Evolutionary conservation across 805 yeast species (phyloP), one percentile per base, ranked within the genome.

Genomic region (Henningerozyma blattae): DNA sequence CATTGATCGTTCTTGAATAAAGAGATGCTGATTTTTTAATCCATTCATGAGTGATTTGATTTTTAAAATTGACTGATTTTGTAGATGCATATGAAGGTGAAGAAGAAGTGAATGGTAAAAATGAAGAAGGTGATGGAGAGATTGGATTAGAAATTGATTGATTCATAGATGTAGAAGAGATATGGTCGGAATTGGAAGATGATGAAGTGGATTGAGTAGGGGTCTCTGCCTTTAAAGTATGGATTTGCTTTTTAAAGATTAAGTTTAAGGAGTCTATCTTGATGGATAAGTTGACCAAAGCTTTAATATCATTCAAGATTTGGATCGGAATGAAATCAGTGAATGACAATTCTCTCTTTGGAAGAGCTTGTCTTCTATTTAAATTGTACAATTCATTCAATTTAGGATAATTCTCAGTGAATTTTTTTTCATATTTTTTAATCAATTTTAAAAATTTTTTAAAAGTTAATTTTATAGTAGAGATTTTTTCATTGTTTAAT

Each of bases 1-100:
- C 46, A 2, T 48, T 48, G 3, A 74, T 27, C 10, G 40, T 42
- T 20, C 50, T 42, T 36, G 54, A 43, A 46, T 54, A 59, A 29
- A 35, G 56, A 26, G 44, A 37, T 20, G 64, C 62, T 48, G 38
- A 47, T 39, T 33, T 39, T 38, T 48, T 33, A 4, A 50, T 42
- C 54, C 63, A 51, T 30, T 48, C 44, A 15, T 44, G 46, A 3
- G 45, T 38, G 14, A 50, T 37, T 22, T 50, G 52, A 14, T 46
- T 47, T 15, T 43, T 43, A 31, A 49, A 40, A 27, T 35, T 43
- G 17, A 42, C 30, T 4, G 54, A 41, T 3, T 30, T 41, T 19
- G 44, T 43, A 5, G 36, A 19, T 30, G 35, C 35, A 6, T 41
- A 36, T 10, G 38, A 33, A 10, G 43, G 31, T 3, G 24, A 36